Base-by-base conservation (phyloP, 192 early-diverging fungal genomes). In the Entomortierella beljakovae region DNA sequence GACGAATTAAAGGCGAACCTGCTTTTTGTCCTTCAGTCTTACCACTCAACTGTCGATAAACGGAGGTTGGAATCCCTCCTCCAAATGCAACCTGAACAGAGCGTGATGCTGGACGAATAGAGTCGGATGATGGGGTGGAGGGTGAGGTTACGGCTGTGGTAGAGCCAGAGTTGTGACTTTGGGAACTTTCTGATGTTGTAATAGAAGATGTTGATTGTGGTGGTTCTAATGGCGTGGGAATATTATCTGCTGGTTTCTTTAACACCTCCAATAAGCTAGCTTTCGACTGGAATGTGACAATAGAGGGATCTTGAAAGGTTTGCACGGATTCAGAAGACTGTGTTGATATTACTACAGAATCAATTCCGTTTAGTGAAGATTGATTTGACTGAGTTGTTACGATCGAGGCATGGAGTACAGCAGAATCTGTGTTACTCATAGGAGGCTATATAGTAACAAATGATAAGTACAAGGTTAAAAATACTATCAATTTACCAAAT, bases 41-140 rank as follows among this genome's bases (percentile, higher is more conserved):
- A 5, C 85, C 80, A 57, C 86, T 89, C 79, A 89, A 58, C 43
- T 89, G 88, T 18, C 88, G 84, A 33, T 86, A 81, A 3, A 89
- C 88, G 25, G 86, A 88, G 3, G 88, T 89, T 18, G 88, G 88
- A 10, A 89, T 66, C 35, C 87, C 87, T 10, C 82, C 82, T 26
- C 79, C 85, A 73, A 89, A 83, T 35, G 73, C 75, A 2, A 79
- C 75, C 50, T 79, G 75, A 6, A 79, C 62, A 61, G 66, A 68
- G 15, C 75, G 66, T 11, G 67, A 61, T 42, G 75, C 32, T 2
- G 67, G 67, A 31, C 68, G 61, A n/a, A 31, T 56, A 6, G 61
- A 50, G 23, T 79, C 75, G n/a, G 71, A 66, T 2, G 63, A 42
- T 20, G 63, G 32, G 4, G 75, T 59, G 10, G 67, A 59, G 11